Evolutionary conservation across 2,329 filamentous ascomycete species (phyloP), one percentile per base, ranked within the genome.

Genomic region (Xylaria hypoxylon): DNA sequence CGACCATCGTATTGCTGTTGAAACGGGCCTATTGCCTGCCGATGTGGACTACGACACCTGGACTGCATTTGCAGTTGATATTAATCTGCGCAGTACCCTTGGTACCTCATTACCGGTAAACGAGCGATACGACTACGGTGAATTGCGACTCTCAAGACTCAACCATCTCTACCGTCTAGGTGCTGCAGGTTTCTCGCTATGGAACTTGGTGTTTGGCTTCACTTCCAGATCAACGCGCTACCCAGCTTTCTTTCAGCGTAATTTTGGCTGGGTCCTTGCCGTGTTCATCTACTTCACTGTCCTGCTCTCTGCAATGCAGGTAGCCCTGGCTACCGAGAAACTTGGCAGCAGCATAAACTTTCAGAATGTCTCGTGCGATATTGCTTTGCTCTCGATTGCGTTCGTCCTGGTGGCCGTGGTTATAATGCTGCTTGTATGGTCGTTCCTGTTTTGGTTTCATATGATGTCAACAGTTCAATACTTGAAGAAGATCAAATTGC

Each of bases 111-210:
- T 62, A 15, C 64, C 62, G 5, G 76, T 83, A n/a, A 79, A 79
- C 47, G 66, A 67, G 17, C 76, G 82, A 17, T 84, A 82, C 70
- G 62, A 68, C 26, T 84, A 79, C 63, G 81, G 82, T 19, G 82
- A 84, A 71, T 74, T 84, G 33, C 77, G 82, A 1, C 75, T 84
- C 10, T 76, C 77, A 5, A 77, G 81, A 28, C 71, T 84, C 22
- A 82, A 83, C 69, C 75, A 78, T 22, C 77, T 81, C 45, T 78
- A 77, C 59, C 76, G 76, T 42, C 28, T 63, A 1, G 57, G 66
- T 33, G 73, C 66, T 35, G 72, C 65, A 67, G 74, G 70, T 17
- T 74, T 72, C 62, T 73, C 72, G 2, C 24, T 59, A 2, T 47
- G 64, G 5, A 71, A 74, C 44, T 60, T 77, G 38, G 65, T 78